phyloP scores from a whole-genome alignment of 805 yeast species.

The Pichia phayaonensis region DNA sequence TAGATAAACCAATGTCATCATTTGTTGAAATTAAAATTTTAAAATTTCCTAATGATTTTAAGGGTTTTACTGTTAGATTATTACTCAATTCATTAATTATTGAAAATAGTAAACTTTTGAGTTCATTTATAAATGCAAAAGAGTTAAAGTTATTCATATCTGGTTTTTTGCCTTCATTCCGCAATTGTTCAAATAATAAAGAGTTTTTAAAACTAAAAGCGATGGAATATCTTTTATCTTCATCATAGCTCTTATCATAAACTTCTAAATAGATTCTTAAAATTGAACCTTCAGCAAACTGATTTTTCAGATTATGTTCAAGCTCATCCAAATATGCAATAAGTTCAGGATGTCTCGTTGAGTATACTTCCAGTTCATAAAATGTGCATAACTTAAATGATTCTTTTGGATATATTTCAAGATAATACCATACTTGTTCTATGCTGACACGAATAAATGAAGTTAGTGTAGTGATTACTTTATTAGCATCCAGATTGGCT shows the following conservation, averaged over 20 bases:
- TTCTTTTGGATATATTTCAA: constrained; percentile 44
- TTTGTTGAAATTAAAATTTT: constrained; percentile 20
- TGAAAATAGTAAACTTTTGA: constrained; percentile 21
- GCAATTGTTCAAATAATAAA: constrained; percentile 17
- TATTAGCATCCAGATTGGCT: neutral
- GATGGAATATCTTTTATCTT: constrained; percentile 14
- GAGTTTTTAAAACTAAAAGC: constrained; percentile 27
- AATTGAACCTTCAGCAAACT: constrained; percentile 19
- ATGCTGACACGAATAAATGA: constrained; percentile 4
- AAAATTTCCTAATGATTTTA: constrained; percentile 11
- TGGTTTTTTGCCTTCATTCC: constrained; percentile 1
- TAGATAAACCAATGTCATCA: constrained; percentile 9
- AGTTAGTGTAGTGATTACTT: neutral
- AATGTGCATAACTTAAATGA: constrained; percentile 39
- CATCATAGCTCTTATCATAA: constrained; percentile 1
- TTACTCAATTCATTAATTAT: constrained; percentile 15
- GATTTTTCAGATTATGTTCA: constrained; percentile 13
- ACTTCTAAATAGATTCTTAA: constrained; percentile 21
- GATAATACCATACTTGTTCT: constrained; percentile 47
- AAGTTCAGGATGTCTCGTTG: constrained; percentile 41
- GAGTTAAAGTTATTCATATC: neutral
- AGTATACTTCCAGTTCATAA: constrained; percentile 36
- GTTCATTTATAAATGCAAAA: constrained; percentile 16
- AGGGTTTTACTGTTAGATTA: neutral
- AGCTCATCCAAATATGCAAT: constrained; percentile 30